Percentiles rank a stretch among this genome's conserved stretches.
These are phyloP conservation scores for Pleurozium schreberi DNA, from an alignment of 225 moss, liverwort and hornwort genomes.

Conservation along the genomic window DNA sequence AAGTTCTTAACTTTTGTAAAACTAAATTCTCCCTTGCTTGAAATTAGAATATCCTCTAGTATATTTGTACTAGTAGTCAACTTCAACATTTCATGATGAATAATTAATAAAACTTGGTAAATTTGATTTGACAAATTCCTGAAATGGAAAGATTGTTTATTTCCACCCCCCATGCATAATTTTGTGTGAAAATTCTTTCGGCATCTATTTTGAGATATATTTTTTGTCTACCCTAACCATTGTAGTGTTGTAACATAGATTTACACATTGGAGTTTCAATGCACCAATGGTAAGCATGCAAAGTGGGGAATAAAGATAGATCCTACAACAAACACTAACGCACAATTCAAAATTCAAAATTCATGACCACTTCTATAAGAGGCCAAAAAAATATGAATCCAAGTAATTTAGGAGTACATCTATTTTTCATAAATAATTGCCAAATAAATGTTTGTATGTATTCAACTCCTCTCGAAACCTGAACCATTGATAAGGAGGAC, in stretches of 20 bases:
- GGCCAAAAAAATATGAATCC: background rate
- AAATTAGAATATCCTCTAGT: background rate
- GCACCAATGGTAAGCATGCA: background rate
- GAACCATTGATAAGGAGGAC: rapidly evolving
- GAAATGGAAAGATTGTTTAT: background rate
- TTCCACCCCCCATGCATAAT: too few species aligned
- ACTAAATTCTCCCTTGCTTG: background rate
- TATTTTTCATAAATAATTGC: background rate
- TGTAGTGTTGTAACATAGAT: background rate
- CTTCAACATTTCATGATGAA: background rate
- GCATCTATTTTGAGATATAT: background rate
- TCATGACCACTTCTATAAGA: background rate
- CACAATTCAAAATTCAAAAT: background rate
- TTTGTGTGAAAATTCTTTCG: too few species aligned
- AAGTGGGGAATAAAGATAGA: background rate
- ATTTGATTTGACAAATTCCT: rapidly evolving
- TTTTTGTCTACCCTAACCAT: rapidly evolving
- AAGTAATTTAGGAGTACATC: background rate
- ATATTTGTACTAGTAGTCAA: rapidly evolving
- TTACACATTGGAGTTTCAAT: background rate
- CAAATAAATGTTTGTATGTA: background rate
- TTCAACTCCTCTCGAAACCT: background rate
- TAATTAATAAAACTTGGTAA: background rate
- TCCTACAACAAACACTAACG: rapidly evolving
- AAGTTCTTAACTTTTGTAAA: background rate